Evolutionary conservation across 1,139 yeast species (phyloP).

Genomic region (Saccharomycopsis hybrid): DNA sequence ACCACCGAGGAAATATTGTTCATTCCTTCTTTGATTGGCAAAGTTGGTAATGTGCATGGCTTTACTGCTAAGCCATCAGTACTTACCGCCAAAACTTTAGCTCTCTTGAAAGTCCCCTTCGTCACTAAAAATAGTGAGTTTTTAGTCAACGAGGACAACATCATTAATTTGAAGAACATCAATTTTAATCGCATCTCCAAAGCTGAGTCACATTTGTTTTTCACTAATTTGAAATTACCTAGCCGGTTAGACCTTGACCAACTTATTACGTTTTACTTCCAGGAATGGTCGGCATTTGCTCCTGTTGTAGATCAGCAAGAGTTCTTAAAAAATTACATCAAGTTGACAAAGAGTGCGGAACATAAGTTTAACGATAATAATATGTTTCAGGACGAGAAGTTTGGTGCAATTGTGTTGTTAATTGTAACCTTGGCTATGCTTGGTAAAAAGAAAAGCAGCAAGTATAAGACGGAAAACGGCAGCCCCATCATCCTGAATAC

Average conservation of each 20-base stretch:
- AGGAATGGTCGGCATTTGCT: constrained; percentile 68
- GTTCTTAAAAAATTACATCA: constrained; percentile 53
- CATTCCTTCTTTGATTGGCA: constrained; percentile 63
- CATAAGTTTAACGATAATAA: constrained; percentile 35
- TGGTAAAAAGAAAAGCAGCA: constrained; percentile 32
- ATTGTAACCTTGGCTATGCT: constrained; percentile 55
- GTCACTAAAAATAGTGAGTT: constrained; percentile 26
- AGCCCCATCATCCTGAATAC: neutral
- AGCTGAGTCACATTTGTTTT: constrained; percentile 40
- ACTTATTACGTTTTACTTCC: constrained; percentile 53
- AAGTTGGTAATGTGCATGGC: constrained; percentile 63
- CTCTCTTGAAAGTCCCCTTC: constrained; percentile 49
- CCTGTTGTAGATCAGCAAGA: constrained; percentile 65
- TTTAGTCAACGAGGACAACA: constrained; percentile 22
- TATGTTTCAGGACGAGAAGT: constrained; percentile 42
- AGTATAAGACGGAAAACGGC: constrained; percentile 6
- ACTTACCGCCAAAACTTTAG: constrained; percentile 62
- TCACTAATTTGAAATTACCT: constrained; percentile 46
- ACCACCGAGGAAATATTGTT: constrained; percentile 72
- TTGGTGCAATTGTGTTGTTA: constrained; percentile 54
- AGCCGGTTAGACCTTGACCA: constrained; percentile 51
- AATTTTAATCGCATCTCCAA: constrained; percentile 31
- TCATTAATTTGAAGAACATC: constrained; percentile 30
- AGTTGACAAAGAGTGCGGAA: constrained; percentile 40
- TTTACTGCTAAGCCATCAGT: constrained; percentile 63